Conservation (phyloP, 2,329 filamentous ascomycete genomes). For the Epichloe uncinata region DNA sequence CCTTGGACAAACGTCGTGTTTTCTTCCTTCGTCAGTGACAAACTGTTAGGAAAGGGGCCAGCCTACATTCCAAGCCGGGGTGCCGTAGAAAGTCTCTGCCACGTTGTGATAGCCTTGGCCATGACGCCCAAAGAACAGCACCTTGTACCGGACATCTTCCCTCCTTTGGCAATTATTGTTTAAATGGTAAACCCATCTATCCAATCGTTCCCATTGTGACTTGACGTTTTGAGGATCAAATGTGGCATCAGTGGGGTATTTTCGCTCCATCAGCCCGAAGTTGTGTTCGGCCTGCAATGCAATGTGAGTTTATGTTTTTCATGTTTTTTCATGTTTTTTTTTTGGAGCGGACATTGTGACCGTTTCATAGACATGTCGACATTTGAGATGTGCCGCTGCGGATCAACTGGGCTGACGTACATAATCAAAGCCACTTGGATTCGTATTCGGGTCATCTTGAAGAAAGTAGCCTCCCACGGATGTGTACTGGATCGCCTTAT, state of each 20-base stretch:
- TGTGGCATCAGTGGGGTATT: constrained; percentile 41
- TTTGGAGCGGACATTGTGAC: too few relatives aligned
- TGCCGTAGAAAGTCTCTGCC: constrained; percentile 54
- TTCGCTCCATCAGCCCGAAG: constrained; percentile 51
- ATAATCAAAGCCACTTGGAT: constrained; percentile 48
- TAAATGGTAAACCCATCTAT: constrained; percentile 40
- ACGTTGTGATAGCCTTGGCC: constrained; percentile 53
- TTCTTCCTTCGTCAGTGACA: neutral
- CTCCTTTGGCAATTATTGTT: constrained; percentile 28
- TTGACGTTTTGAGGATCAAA: constrained; percentile 25
- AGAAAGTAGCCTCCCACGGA: constrained; percentile 49
- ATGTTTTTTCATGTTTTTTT: too few relatives aligned
- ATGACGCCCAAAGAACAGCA: constrained; percentile 56
- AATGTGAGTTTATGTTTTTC: neutral
- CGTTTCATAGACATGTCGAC: neutral
- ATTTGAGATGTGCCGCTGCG: too few relatives aligned
- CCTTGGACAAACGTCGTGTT: neutral
- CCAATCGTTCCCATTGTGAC: constrained; percentile 54
- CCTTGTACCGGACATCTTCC: constrained; percentile 44
- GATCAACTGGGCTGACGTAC: constrained; percentile 25
- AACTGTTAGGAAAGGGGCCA: constrained; percentile 2
- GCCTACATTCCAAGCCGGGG: constrained; percentile 51
- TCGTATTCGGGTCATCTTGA: constrained; percentile 46
- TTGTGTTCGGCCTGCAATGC: constrained; percentile 39
- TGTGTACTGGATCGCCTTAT: constrained; percentile 41